phyloP scores from a whole-genome alignment of 2,329 filamentous ascomycete species.

The Aspergillus sp. region DNA sequence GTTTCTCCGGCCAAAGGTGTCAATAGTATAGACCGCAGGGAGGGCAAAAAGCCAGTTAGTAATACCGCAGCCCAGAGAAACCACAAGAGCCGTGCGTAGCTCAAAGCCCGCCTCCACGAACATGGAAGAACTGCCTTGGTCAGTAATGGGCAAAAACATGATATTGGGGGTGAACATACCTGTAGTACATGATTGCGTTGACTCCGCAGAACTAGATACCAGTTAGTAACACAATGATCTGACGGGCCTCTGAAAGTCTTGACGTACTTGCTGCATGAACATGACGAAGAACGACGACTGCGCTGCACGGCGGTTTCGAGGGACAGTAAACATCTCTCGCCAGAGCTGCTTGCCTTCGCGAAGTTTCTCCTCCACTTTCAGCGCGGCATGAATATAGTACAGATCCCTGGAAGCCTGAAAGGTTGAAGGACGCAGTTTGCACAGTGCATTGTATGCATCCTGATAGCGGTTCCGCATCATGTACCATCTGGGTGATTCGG shows the following conservation, averaged over 20 bases:
- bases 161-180: no score
- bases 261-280: conserved; percentile 62
- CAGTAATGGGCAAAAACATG: no score
- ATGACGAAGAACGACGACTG: conserved; percentile 63
- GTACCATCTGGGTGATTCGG: conserved; percentile 52
- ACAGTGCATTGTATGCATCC: conserved; percentile 44
- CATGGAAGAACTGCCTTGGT: conserved; percentile 41
- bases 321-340: conserved; percentile 57
- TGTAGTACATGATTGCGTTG: conserved; percentile 60
- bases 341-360: conserved; percentile 50
- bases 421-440: conserved; percentile 43
- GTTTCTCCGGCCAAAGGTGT: conserved; percentile 65
- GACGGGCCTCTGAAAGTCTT: no score
- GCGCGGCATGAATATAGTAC: conserved; percentile 52
- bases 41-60: conserved; percentile 66
- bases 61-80: conserved; percentile 60
- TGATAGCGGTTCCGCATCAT: conserved; percentile 44
- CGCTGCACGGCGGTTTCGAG: conserved; percentile 62
- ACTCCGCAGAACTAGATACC: conserved; percentile 43
- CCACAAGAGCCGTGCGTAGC: conserved; percentile 52
- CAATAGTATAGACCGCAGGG: conserved; percentile 65
- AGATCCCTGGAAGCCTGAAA: conserved; percentile 46
- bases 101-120: conserved; percentile 31
- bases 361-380: conserved; percentile 58
- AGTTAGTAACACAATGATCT: neutral